Evolutionary conservation across 169 alveolate genomes (phyloP).

Genomic region (Eimeria zaria): DNA sequence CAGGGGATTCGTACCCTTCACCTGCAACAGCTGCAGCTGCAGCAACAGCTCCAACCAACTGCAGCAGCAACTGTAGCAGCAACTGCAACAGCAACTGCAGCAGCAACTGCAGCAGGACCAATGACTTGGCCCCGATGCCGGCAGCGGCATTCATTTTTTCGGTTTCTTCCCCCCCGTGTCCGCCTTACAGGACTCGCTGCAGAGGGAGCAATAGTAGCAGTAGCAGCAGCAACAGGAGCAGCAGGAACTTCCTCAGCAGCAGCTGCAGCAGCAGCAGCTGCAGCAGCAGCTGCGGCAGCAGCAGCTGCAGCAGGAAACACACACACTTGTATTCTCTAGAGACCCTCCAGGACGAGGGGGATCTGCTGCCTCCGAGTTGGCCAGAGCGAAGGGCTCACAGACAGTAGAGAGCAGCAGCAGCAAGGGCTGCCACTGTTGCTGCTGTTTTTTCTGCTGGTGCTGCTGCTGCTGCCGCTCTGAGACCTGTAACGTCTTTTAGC

Average conservation of each 20-base stretch:
- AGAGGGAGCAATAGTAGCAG: background rate
- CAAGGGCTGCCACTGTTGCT: too few relatives aligned
- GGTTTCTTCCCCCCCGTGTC: background rate
- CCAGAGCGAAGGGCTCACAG: background rate
- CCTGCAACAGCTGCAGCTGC: background rate
- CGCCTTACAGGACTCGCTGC: background rate
- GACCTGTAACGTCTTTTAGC: too few relatives aligned
- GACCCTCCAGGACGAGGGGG: background rate
- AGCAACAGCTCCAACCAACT: background rate
- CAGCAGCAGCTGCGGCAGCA: background rate
- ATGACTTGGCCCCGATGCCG: background rate
- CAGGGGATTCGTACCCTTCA: background rate
- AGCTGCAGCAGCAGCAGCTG: background rate
- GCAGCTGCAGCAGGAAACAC: too few relatives aligned
- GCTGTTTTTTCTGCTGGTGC: too few relatives aligned
- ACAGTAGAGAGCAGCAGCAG: background rate
- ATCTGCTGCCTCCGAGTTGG: background rate
- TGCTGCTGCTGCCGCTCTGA: too few relatives aligned
- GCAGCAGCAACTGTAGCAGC: background rate
- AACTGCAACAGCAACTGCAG: background rate
- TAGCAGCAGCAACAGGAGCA: background rate
- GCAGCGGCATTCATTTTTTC: background rate
- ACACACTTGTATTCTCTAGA: background rate
- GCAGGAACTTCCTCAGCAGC: background rate
- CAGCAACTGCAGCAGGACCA: background rate